phyloP scores from a whole-genome alignment of 2,329 filamentous ascomycete species.

The Talaromyces sp. region DNA sequence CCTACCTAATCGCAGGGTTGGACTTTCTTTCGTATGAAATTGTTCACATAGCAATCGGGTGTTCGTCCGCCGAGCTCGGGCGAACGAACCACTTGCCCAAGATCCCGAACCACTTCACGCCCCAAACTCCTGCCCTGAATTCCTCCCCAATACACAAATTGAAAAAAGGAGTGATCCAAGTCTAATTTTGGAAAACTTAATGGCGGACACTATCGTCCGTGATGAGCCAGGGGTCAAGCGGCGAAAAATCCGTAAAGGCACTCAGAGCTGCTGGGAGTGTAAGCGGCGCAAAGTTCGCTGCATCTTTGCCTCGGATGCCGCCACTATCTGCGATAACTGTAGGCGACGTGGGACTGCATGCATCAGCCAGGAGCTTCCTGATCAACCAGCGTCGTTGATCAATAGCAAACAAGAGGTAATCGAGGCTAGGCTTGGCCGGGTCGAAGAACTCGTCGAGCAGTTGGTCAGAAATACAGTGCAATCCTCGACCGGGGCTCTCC shows the following conservation, averaged over 20 bases:
- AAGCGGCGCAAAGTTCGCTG: slow-evolving; percentile 26
- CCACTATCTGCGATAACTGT: slow-evolving; percentile 23
- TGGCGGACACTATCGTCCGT: not conserved
- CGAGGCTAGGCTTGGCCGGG: slow-evolving; percentile 11
- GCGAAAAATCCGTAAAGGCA: slow-evolving; percentile 29
- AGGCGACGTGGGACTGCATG: slow-evolving; percentile 25
- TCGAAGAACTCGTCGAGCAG: slow-evolving; percentile 25
- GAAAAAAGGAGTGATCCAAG: not conserved
- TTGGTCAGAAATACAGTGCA: slow-evolving; percentile 28
- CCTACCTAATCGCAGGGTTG: not conserved
- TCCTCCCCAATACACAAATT: not conserved
- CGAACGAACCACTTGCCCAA: not conserved
- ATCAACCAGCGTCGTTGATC: slow-evolving; percentile 23
- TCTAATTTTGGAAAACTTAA: not conserved
- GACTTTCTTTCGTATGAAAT: not conserved
- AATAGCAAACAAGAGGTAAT: slow-evolving; percentile 12
- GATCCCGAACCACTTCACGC: no score
- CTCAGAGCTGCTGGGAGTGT: slow-evolving; percentile 21
- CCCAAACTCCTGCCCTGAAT: not conserved
- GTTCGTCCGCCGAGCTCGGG: slow-evolving; percentile 2
- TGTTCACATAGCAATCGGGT: not conserved
- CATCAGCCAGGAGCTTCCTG: slow-evolving; percentile 44
- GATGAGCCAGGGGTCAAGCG: not conserved
- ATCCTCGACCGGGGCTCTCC: not conserved
- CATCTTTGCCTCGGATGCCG: slow-evolving; percentile 16